These are phyloP conservation scores for Misopates orontium DNA, from an alignment of 257 asterid species.

Conservation along the genomic window DNA sequence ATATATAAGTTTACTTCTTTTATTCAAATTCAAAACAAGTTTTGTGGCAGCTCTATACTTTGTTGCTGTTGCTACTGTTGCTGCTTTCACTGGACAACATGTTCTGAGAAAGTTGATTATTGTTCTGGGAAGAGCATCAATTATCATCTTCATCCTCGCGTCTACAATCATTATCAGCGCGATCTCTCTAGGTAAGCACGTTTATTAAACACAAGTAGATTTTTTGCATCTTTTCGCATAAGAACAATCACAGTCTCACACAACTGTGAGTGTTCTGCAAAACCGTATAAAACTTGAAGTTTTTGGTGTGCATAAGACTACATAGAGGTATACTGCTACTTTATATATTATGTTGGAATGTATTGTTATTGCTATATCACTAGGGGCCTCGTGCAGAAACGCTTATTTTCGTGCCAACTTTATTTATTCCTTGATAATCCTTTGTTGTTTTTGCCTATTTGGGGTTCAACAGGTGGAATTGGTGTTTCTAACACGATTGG, in stretches of 20 bases:
- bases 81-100: constrained; percentile 89
- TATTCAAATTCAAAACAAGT: neutral
- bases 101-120: constrained; percentile 65
- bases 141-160: constrained; percentile 84
- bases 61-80: constrained; percentile 65
- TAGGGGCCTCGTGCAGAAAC: no score
- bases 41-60: constrained; percentile 69
- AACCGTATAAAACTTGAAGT: no score
- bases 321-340: no score
- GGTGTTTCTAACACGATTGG: constrained; percentile 83
- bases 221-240: no score
- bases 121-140: constrained; percentile 83
- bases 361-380: no score
- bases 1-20: neutral
- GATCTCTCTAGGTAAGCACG: constrained; percentile 68
- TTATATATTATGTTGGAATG: no score
- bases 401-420: no score
- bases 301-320: no score
- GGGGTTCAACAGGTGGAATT: constrained; percentile 70
- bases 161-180: constrained; percentile 93
- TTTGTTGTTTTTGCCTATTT: neutral
- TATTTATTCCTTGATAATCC: no score
- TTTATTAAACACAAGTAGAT: neutral
- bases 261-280: no score
- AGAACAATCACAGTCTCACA: no score